Conservation (phyloP, 805 yeast genomes). For the Vanderwaltozyma tropicalis region DNA sequence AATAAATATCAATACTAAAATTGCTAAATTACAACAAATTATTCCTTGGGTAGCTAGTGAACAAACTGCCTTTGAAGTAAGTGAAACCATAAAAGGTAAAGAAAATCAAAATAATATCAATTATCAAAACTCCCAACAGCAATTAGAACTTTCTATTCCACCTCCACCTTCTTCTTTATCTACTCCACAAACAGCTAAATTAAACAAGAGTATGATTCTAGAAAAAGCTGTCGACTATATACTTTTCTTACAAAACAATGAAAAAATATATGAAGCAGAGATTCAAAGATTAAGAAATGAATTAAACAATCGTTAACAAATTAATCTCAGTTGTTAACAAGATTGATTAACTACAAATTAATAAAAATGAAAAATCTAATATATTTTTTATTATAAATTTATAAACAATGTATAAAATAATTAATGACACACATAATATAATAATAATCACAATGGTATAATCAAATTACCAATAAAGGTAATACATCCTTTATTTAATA, state of each 20-base stretch:
- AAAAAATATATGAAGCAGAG: slow-evolving; percentile 27
- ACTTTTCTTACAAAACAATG: slow-evolving; percentile 40
- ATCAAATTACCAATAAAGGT: no score
- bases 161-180: neutral
- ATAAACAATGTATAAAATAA: no score
- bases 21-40: slow-evolving; percentile 54
- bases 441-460: no score
- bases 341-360: no score
- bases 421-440: no score
- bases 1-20: slow-evolving; percentile 62
- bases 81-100: slow-evolving; percentile 6
- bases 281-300: slow-evolving; percentile 27
- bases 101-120: neutral
- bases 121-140: neutral
- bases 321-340: neutral
- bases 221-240: slow-evolving; percentile 61
- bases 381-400: no score
- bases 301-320: slow-evolving; percentile 7
- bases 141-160: neutral
- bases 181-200: slow-evolving; percentile 27
- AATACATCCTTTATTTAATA: no score
- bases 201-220: slow-evolving; percentile 57
- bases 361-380: no score
- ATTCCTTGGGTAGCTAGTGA: slow-evolving; percentile 60
- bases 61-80: slow-evolving; percentile 48